Evolutionary conservation across 2,329 filamentous ascomycete species (phyloP), one percentile per base, ranked within the genome.

Genomic region (Spiromastix sp.): DNA sequence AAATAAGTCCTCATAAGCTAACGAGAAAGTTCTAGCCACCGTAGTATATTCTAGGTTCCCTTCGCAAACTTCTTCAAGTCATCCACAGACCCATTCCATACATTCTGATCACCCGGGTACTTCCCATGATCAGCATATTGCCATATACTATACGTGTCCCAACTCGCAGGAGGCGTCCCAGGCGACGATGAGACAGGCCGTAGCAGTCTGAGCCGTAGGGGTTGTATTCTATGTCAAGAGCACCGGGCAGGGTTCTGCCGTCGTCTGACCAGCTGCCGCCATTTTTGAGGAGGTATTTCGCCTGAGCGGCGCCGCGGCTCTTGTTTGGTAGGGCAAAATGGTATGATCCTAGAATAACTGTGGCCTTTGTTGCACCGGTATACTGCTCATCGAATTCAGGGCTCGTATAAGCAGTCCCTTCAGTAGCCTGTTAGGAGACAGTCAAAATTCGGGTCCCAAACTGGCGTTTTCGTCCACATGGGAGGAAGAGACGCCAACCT

Each of bases 201-300:
- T 61, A 69, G 52, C 69, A 72, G 15, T 48, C 55, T 33, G 50
- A 48, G 5, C 61, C 57, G 26, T 46, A 48, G 9, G 57, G 55
- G 39, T 54, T 56, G 39, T 58, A 63, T 54, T 74, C 70, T 8
- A 74, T 57, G 44, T 73, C 71, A 5, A 76, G 57, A 68, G 74
- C 72, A 3, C 71, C 70, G 1, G 71, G 72, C 0, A 75, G 59
- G 7, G 70, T 75, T 42, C 61, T 64, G 32, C 69, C 68, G 43
- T 75, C 71, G 12, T 48, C 50, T 13, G 59, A 60, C 71, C 71
- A 75, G 37, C 68, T 68, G 19, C 71, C 71, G 29, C 71, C 71
- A 44, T 73, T 56, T 0, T 59, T 51, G 32, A 71, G 42, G 55
- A 75, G 75, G 54, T 57, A 73, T 7, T 60, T 54, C 5, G 71